Evolutionary conservation across 2,329 filamentous ascomycete genomes (phyloP), one percentile per base, ranked within the genome.

Genomic region (Fusarium siculi): DNA sequence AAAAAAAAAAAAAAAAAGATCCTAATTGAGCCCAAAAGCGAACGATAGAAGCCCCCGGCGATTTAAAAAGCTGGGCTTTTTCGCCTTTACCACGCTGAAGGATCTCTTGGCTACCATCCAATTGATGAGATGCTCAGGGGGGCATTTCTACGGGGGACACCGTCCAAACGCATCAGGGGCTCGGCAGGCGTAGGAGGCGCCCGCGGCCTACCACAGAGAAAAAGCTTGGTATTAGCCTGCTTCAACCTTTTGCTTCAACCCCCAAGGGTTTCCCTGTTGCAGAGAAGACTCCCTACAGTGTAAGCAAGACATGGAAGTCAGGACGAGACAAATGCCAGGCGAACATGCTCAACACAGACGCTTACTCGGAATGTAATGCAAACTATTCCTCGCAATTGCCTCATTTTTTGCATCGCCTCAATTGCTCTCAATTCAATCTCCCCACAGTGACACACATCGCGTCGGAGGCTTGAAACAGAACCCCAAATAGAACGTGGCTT

Each of bases 391-490:
- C 58, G n/a, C 43, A 50, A 37, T 54, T 23, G 32, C 39, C 15
- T 63, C 43, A 37, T 32, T 36, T 37, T 49, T 34, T 42, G 25
- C 18, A 40, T 47, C 32, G 25, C 23, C 34, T 53, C 7, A n/a
- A 65, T 50, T 23, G 25, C 23, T 47, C 40, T 43, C 21, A 46
- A 37, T 23, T 28, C 14, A 12, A 11, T 30, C 28, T 36, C 23
- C n/a, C 40, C 25, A 39, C 23, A 64, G 19, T 59, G 52, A 69
- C 23, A 69, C 66, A 58, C 25, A n/a, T 32, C 25, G 32, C 37
- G 66, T 49, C 32, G 18, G 32, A 54, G 49, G 37, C 58, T 69
- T 64, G 44, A 69, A 52, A 69, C 66, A 70, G 36, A 65, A 65
- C 25, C 43, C 25, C 39, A 44, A 40, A 65, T 57, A 53, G 57